A percentile compares a stretch with the other conserved stretches of the same genome.
Conservation (phyloP, 495 filamentous ascomycete genomes). For the Trichocladium antarcticum region DNA sequence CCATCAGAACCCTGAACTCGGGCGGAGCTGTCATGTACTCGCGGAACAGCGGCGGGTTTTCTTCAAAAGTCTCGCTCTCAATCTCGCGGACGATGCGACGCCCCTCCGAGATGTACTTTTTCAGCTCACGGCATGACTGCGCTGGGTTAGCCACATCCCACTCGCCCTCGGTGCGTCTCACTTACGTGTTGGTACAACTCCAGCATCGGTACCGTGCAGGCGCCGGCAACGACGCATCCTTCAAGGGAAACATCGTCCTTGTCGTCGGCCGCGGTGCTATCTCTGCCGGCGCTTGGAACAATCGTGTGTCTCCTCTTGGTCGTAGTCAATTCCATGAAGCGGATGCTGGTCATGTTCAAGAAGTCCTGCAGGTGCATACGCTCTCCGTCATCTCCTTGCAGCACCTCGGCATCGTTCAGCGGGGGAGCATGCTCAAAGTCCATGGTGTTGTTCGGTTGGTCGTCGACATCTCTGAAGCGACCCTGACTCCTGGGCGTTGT, state of each 20-base stretch:
- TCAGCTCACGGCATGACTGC: slow-evolving; percentile 83
- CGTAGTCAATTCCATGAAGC: slow-evolving; percentile 89
- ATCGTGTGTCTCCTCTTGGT: slow-evolving; percentile 85
- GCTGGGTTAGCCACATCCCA: not conserved
- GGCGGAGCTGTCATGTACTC: slow-evolving; percentile 83
- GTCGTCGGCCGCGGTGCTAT: slow-evolving; percentile 33
- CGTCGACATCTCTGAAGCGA: slow-evolving; percentile 40
- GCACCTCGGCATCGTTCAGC: slow-evolving; percentile 24
- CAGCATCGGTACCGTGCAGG: slow-evolving; percentile 84
- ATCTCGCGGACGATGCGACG: slow-evolving; percentile 78
- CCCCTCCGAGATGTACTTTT: slow-evolving; percentile 88
- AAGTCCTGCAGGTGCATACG: slow-evolving; percentile 85
- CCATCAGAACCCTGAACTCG: slow-evolving; percentile 76
- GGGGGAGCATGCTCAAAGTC: slow-evolving; percentile 36
- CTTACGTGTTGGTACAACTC: slow-evolving; percentile 88
- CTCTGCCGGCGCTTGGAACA: slow-evolving; percentile 42
- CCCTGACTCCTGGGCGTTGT: slow-evolving; percentile 41
- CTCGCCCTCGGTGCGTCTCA: not conserved
- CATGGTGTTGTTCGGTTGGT: slow-evolving; percentile 33
- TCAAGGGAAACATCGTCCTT: slow-evolving; percentile 50
- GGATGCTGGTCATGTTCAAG: slow-evolving; percentile 86
- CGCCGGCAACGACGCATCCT: slow-evolving; percentile 73
- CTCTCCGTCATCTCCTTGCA: slow-evolving; percentile 41
- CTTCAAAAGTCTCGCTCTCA: slow-evolving; percentile 71
- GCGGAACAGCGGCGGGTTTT: slow-evolving; percentile 81